Evolutionary conservation across 805 yeast species (phyloP), one percentile per base, ranked within the genome.

Genomic region (Hanseniaspora mollemarum): DNA sequence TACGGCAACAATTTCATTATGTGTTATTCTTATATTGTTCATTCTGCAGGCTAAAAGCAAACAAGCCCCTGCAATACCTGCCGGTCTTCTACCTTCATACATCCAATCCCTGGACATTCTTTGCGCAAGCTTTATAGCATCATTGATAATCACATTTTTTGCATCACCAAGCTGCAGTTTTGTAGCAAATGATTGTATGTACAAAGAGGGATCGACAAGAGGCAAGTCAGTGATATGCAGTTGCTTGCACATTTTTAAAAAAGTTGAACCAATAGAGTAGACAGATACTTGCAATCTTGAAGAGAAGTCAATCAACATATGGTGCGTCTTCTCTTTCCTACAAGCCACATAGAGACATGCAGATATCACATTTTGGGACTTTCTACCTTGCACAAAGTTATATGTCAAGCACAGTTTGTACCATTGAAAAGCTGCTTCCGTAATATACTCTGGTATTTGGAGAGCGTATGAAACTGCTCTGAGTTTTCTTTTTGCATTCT

Each of bases 31-130:
- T 62, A 84, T 81, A 61, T 88, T 88, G 67, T 92, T 92, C 97
- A 92, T 94, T 66, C 98, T 75, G 1, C 96, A 92, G 0, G 99
- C 98, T 46, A 92, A 68, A 41, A 94, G 63, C 1, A 92, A 71
- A 66, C 96, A 87, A 0, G 98, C 98, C 21, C 97, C 99, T 0
- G 98, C 98, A 49, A 92, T 78, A 59, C 99, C 98, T 0, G 98
- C 97, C 0, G 99, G 98, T 55, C 97, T 74, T 62, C 99, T 76
- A 24, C 99, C 99, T 66, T 87, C 94, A 62, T 81, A 85, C 57
- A 92, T 83, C 96, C 97, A 92, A 61, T 92, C 97, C 39, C 79
- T 77, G 13, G 88, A 74, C 99, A 92, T 92, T 57, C 95, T 73
- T 61, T 79, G 85, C 0, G 95, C 95, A 21, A 92, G 67, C 58